Base-by-base conservation (phyloP, 2,329 filamentous ascomycete species). In the Teratosphaeriaceae sp. region DNA sequence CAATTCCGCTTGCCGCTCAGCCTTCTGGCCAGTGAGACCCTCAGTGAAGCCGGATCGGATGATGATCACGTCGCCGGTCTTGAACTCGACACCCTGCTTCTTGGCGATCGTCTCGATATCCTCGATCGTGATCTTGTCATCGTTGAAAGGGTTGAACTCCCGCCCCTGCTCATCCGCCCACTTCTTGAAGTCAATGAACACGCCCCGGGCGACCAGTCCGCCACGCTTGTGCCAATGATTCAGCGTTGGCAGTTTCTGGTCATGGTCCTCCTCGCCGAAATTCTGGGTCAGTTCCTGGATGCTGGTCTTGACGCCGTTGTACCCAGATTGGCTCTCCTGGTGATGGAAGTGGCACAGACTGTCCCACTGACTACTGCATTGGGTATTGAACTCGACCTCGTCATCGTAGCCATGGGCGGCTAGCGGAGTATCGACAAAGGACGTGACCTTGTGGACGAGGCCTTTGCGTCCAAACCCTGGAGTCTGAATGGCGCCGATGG, bases 81-180 rank as follows among this genome's bases (percentile, higher is more conserved):
- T 62, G 31, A 76, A 66, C 1, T 60, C 56, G 0, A 68, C 65
- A 16, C 65, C 63, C 50, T 76, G 66, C 31, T 63, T 63, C 43
- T 59, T 55, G 1, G 70, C 70, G 6, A 76, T 64, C 19, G 65
- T 59, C 38, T 70, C 58, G 1, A 79, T 60, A 1, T 63, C 59
- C 0, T 58, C 56, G 1, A 72, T 54, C 0, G 72, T 62, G 38
- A 80, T 76, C 26, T 52, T 48, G 44, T 63, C 51, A 23, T 48
- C 43, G 13, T 75, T 78, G 49, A 74, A 70, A 1, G 78, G 65
- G 44, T 82, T 72, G 27, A 78, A 78, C 37, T 68, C 53, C 41
- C 82, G 74, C 24, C 71, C 73, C 35, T 79, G 70, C 27, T 65
- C 64, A 15, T 69, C 67, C 2, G 80, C 79, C 73, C 81, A 86